phyloP scores from a whole-genome alignment of 169 alveolate species.

The Cryptosporidium bovis region DNA sequence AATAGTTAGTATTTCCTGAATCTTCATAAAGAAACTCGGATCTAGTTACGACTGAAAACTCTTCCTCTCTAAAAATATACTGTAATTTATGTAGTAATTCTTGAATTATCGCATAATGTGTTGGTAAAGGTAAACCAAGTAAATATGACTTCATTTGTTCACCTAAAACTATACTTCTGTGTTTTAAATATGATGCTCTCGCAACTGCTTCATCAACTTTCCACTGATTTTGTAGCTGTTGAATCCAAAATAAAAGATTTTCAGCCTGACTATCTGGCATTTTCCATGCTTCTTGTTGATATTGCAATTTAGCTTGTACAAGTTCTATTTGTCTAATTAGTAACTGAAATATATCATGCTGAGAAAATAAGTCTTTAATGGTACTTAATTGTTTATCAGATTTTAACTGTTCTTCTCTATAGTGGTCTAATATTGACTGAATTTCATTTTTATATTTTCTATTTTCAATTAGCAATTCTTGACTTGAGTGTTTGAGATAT shows the following conservation, averaged over 20 bases:
- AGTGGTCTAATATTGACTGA: constrained; percentile 53
- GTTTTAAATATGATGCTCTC: constrained; percentile 68
- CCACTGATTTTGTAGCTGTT: constrained; percentile 71
- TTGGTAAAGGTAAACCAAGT: constrained; percentile 66
- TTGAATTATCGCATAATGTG: constrained; percentile 67
- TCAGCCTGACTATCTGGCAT: constrained; percentile 75
- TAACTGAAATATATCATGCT: constrained; percentile 59
- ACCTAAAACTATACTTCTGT: constrained; percentile 68
- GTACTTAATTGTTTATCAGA: constrained; percentile 58
- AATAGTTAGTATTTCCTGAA: constrained; percentile 24
- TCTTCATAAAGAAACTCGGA: constrained; percentile 61
- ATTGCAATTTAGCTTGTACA: constrained; percentile 69
- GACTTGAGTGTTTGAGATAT: constrained; percentile 60
- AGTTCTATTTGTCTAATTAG: constrained; percentile 66
- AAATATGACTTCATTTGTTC: constrained; percentile 71
- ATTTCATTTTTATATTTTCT: constrained; percentile 68
- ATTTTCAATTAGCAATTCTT: constrained; percentile 56
- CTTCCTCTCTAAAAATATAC: constrained; percentile 72
- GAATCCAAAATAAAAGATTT: constrained; percentile 65
- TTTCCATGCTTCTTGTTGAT: constrained; percentile 72
- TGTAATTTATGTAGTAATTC: constrained; percentile 61
- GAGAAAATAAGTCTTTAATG: constrained; percentile 56
- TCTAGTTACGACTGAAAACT: constrained; percentile 56
- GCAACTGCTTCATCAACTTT: constrained; percentile 74
- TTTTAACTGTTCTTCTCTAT: constrained; percentile 63